Evolutionary conservation across 345 rosid genomes (phyloP), one percentile per base, ranked within the genome.

Genomic region (Melaleuca alternifolia): DNA sequence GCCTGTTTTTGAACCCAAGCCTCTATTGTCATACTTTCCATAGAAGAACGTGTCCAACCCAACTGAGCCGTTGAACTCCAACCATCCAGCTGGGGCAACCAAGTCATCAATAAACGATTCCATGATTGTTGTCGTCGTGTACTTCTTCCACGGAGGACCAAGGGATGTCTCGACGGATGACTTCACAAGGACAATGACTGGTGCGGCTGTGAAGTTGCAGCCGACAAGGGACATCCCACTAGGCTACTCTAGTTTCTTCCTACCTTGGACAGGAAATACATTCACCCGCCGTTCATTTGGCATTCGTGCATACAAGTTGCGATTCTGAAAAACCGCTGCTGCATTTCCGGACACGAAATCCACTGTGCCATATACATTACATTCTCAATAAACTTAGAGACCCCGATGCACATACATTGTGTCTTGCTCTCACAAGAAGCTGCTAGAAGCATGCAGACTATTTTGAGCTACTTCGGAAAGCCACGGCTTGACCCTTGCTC

Each of bases 261-360:
- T 84, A 7, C 91, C 89, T 57, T 91, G 92, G 16, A 91, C 90
- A 1, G 90, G 88, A 75, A 89, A 37, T 33, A 76, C 81, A 54
- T 51, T 88, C 50, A 6, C 30, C 62, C 84, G 88, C 14, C 53
- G 53, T 5, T 3, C 37, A 15, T 28, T 21, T 20, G 92, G 92
- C 28, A 11, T 85, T 4, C 88, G 86, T 10, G 89, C 50, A 53
- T 86, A 83, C 46, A 91, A 83, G 71, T 65, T 62, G 57, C 86
- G 61, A 44, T 50, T 50, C 82, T 85, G 86, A 44, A 85, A 50
- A 9, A 89, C 86, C 0, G 54, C 91, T 33, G 90, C 87, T 12
- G 90, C 92, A n/a, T 87, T 87, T 44, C 91, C 91, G 14, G 87
- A 91, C 82, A 89, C 89, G 85, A 85, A 91, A 83, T 88, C 91